Conservation (phyloP, 257 asterid species). For the Prunella vulgaris region DNA sequence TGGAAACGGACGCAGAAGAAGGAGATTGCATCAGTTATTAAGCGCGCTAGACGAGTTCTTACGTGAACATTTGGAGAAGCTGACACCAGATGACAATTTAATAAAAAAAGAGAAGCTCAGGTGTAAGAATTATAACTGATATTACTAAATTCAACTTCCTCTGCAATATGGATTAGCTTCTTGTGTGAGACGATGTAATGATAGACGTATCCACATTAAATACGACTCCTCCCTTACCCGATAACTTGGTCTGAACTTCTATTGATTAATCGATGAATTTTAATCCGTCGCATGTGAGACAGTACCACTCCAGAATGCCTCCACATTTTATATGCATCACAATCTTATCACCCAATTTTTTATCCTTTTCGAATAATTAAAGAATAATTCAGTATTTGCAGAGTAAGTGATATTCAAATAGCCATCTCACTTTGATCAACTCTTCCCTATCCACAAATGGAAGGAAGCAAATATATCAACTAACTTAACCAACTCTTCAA, state of each 20-base stretch:
- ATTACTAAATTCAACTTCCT: neutral
- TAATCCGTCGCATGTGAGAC: neutral
- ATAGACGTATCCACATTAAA: neutral
- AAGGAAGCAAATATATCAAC: neutral
- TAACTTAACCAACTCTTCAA: neutral
- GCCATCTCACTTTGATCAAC: neutral
- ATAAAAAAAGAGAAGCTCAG: too few species aligned
- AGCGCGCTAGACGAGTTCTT: slow-evolving; percentile 41
- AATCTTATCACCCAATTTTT: too few species aligned
- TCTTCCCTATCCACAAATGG: neutral
- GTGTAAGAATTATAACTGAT: neutral
- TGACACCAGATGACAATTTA: too few species aligned
- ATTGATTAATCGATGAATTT: neutral
- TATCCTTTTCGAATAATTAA: too few species aligned
- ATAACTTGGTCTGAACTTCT: too few species aligned
- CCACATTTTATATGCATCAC: too few species aligned
- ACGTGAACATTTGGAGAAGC: slow-evolving; percentile 1
- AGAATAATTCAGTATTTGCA: too few species aligned
- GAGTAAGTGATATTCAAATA: too few species aligned
- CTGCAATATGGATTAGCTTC: neutral
- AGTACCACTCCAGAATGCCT: neutral
- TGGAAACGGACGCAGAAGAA: slow-evolving; percentile 43
- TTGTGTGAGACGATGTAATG: neutral
- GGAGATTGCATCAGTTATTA: slow-evolving; percentile 40
- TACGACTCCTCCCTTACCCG: neutral